Evolutionary conservation across 352 stramenopile species (phyloP), one percentile per base, ranked within the genome.

Genomic region (Globisporangium megalacanthum): DNA sequence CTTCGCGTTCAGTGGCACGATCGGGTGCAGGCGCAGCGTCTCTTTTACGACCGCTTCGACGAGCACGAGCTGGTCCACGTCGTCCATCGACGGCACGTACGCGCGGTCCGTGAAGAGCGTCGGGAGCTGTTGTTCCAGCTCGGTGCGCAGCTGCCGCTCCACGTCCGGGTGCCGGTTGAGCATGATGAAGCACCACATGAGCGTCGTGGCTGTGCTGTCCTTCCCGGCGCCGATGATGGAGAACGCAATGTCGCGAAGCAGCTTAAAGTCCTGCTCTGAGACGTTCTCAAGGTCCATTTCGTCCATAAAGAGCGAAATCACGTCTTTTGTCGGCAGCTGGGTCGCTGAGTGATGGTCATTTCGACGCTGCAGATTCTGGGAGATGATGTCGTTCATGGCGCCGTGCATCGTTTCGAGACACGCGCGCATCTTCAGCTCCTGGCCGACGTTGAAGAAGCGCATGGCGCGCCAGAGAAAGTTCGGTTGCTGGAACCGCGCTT

Each of bases 171-270:
- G 65, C 14, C 71, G 72, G 33, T 69, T 67, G 7, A 96, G 60
- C 52, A 82, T 72, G 51, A 87, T 75, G n/a, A 95, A 64, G n/a
- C 91, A 60, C 86, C 87, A 96, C 11, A 54, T 69, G 15, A 95
- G 52, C 22, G 77, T 80, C 55, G 62, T 72, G 0, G 83, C 77
- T 0, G 87, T 95, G 0, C 83, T 95, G 56, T 94, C 81, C 33
- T 79, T 70, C 3, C 82, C 87, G 7, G 75, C 86, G 36, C 88
- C 56, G 11, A 96, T 60, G 45, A 95, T 82, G 3, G 71, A 72
- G 3, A 95, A 68, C 9, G 83, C 64, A 29, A 96, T 71, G 45
- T 92, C 79, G 1, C 72, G 57, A 20, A 96, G 11, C 14, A 20
- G 31, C 9, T 50, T 4, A 6, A 13, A 17, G 15, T 47, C 31